Conservation (phyloP, 495 filamentous ascomycete species). For the Penicillium cataractarum region DNA sequence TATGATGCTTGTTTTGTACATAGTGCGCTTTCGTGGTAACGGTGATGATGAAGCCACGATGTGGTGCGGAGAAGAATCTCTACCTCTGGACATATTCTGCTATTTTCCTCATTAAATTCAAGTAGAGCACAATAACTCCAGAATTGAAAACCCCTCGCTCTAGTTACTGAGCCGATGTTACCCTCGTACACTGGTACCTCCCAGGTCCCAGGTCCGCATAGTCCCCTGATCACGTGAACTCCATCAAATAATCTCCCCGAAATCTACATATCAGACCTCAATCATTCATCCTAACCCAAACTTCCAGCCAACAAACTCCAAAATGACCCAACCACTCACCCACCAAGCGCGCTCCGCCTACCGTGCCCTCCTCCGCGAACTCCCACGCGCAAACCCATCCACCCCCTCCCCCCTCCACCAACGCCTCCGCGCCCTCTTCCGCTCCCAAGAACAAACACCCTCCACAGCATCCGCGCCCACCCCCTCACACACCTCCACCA, state of each 20-base stretch:
- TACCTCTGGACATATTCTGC: conserved; percentile 13
- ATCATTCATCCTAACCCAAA: not conserved
- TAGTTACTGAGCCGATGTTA: not conserved
- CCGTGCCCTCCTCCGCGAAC: conserved; percentile 86
- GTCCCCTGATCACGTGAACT: conserved; percentile 5
- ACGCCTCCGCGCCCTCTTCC: conserved; percentile 58
- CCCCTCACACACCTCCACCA: conserved; percentile 16
- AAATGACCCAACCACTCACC: conserved; percentile 31
- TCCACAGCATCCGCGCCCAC: conserved; percentile 21
- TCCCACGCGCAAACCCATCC: conserved; percentile 68
- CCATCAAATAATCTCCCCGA: too few relatives aligned
- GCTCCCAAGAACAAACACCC: conserved; percentile 25
- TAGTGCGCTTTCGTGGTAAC: conserved; percentile 23
- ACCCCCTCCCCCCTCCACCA: conserved; percentile 62
- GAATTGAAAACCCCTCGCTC: not conserved
- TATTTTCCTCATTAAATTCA: not conserved
- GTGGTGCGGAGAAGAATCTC: conserved; percentile 12
- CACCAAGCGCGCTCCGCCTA: conserved; percentile 76
- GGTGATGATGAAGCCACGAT: conserved; percentile 10
- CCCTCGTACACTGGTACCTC: not conserved
- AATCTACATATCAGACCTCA: too few relatives aligned
- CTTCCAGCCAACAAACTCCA: not conserved
- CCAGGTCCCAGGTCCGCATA: not conserved
- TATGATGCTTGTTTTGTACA: conserved; percentile 25
- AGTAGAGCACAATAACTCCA: not conserved